Percentiles rank a stretch among this genome's conserved stretches.
These are phyloP conservation scores for Wickerhamomyces subpelliculosus DNA, from an alignment of 805 yeast species.

Conservation along the genomic window DNA sequence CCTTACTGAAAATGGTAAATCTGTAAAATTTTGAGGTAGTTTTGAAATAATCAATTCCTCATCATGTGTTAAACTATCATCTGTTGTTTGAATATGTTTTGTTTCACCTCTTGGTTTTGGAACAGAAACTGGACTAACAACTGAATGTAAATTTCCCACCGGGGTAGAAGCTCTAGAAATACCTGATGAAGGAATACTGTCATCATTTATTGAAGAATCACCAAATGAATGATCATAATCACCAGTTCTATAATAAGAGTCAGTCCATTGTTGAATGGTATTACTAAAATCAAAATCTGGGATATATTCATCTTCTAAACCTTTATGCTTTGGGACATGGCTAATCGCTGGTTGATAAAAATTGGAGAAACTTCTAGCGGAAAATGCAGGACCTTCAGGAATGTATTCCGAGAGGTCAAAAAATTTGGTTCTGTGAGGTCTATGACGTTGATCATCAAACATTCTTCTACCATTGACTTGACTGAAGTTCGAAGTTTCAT, in stretches of 20 bases:
- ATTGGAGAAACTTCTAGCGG: conserved; percentile 11
- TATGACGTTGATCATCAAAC: conserved; percentile 44
- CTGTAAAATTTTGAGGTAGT: conserved; percentile 47
- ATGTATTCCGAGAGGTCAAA: background rate
- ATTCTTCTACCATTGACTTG: conserved; percentile 45
- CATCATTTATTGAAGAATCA: conserved; percentile 7
- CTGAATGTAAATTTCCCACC: conserved; percentile 25
- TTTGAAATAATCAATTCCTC: conserved; percentile 24
- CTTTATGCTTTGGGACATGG: conserved; percentile 20
- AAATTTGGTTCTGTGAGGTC: conserved; percentile 28
- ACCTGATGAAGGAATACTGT: conserved; percentile 10
- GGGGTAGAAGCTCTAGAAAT: conserved; percentile 14
- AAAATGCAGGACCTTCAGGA: background rate
- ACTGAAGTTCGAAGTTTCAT: conserved; percentile 55
- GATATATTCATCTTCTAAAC: conserved; percentile 70
- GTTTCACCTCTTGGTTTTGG: conserved; percentile 19
- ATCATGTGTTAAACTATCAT: conserved; percentile 15
- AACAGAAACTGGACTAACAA: conserved; percentile 29
- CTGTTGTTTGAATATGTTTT: conserved; percentile 7
- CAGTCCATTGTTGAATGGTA: conserved; percentile 43
- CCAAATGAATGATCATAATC: conserved; percentile 12
- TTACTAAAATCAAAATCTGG: conserved; percentile 61
- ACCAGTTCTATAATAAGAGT: conserved; percentile 7
- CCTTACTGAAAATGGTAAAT: conserved; percentile 55
- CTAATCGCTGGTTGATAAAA: conserved; percentile 15